Conservation (phyloP, 2,329 filamentous ascomycete genomes). For the Beauveria rudraprayagi region DNA sequence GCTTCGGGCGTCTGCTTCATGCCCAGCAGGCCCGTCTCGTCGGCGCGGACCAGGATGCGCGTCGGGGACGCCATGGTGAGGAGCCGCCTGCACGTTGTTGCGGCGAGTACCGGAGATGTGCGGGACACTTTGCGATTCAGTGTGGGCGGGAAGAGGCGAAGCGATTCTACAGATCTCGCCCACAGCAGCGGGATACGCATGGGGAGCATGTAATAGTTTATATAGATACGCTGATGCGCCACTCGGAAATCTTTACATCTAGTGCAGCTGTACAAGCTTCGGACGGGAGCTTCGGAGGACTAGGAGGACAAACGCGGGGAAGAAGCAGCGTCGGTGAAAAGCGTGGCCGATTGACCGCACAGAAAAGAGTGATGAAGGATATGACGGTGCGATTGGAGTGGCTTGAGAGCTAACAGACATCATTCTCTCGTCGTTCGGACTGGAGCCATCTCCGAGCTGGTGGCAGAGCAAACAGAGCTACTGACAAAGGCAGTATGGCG, state of each 20-base stretch:
- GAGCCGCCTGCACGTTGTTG: neutral
- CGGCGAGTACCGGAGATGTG: neutral
- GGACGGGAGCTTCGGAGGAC: neutral
- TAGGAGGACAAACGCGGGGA: neutral
- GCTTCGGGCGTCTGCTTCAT: slow-evolving; percentile 45
- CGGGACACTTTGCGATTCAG: neutral
- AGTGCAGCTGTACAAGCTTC: neutral
- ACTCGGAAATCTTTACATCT: neutral
- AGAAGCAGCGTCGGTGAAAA: neutral
- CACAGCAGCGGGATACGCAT: neutral
- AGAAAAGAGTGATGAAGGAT: neutral
- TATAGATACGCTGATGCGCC: neutral
- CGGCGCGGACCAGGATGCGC: slow-evolving; percentile 38
- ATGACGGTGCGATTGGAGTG: neutral
- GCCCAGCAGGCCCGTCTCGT: slow-evolving; percentile 43
- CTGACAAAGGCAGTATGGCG: neutral
- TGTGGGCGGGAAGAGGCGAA: neutral
- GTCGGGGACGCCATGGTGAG: slow-evolving; percentile 38
- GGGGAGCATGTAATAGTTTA: neutral
- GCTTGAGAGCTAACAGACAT: neutral
- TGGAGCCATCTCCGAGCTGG: neutral
- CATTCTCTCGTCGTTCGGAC: neutral
- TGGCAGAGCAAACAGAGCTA: neutral
- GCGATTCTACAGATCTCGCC: neutral
- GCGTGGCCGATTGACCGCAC: neutral